Conservation (phyloP, 805 yeast species). For the Lipomyces chichibuensis region DNA sequence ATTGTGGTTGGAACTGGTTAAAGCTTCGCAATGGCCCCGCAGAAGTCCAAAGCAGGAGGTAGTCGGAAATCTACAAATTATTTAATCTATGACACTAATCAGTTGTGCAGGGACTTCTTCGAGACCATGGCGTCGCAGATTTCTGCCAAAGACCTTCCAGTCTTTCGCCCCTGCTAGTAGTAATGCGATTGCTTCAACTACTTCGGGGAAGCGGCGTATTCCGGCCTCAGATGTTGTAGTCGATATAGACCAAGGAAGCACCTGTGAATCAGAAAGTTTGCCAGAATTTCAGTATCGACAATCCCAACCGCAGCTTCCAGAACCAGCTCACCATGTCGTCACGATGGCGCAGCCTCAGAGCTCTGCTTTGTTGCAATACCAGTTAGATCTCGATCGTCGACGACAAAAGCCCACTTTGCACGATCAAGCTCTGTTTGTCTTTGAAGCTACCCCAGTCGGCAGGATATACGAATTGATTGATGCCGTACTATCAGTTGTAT, state of each 20-base stretch:
- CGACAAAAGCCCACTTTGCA: slow-evolving; percentile 16
- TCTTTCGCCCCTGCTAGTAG: not conserved
- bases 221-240: not conserved
- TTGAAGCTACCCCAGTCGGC: slow-evolving; percentile 18
- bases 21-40: not conserved
- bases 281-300: not conserved
- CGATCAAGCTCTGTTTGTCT: slow-evolving; percentile 18
- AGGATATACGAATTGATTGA: slow-evolving; percentile 20
- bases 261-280: not conserved
- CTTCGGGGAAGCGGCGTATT: not conserved
- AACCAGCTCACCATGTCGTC: not conserved
- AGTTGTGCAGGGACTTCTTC: not conserved
- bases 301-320: not conserved
- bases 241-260: not conserved
- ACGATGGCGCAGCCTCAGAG: slow-evolving; percentile 5
- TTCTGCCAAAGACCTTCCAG: not conserved
- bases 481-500: slow-evolving; percentile 6
- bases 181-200: not conserved
- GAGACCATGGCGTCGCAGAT: slow-evolving; percentile 1
- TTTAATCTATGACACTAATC: not conserved
- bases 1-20: not conserved
- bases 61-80: not conserved
- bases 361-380: slow-evolving; percentile 17
- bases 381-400: slow-evolving; percentile 12
- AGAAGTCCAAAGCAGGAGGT: not conserved